Conservation (phyloP, 352 stramenopile species). For the Phytophthora kernoviae region DNA sequence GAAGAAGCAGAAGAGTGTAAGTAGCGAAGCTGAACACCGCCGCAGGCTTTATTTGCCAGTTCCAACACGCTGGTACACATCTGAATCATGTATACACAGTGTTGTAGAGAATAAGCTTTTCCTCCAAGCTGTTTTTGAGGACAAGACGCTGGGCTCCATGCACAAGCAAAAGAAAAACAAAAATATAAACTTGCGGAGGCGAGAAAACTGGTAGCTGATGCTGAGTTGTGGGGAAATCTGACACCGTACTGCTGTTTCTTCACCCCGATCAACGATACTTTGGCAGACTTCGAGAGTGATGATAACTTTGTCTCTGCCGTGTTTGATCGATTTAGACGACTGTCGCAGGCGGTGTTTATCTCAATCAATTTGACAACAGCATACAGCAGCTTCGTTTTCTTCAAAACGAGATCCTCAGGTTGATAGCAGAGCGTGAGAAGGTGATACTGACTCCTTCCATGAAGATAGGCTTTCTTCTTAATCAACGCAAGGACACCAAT, state of each 20-base stretch:
- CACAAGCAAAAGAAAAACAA: not conserved
- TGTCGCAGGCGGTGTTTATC: slow-evolving; percentile 2
- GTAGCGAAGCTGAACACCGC: not conserved
- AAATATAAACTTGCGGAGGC: not conserved
- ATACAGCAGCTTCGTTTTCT: not conserved
- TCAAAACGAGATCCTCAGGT: not conserved
- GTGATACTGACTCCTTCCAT: slow-evolving; percentile 5
- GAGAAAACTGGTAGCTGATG: slow-evolving; percentile 1
- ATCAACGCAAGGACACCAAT: slow-evolving; percentile 4
- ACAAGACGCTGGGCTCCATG: not conserved
- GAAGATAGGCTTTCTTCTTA: slow-evolving; percentile 1
- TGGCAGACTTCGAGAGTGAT: slow-evolving; percentile 21
- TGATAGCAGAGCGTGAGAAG: not conserved
- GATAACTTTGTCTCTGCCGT: slow-evolving; percentile 21
- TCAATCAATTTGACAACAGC: not conserved
- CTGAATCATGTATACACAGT: slow-evolving; percentile 13
- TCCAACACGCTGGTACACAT: slow-evolving; percentile 13
- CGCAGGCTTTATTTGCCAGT: slow-evolving; percentile 8
- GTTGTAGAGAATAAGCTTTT: slow-evolving; percentile 3
- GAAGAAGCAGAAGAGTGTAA: slow-evolving; percentile 3
- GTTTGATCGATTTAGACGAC: slow-evolving; percentile 10
- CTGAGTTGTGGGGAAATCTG: slow-evolving; percentile 9
- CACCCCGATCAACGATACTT: slow-evolving; percentile 9
- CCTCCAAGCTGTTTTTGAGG: slow-evolving; percentile 2
- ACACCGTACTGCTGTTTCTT: not conserved